A percentile compares a stretch with the other conserved stretches of the same genome.
Conservation (phyloP, 1,284 basidiomycete genomes). For the Pseudozyma sp. region DNA sequence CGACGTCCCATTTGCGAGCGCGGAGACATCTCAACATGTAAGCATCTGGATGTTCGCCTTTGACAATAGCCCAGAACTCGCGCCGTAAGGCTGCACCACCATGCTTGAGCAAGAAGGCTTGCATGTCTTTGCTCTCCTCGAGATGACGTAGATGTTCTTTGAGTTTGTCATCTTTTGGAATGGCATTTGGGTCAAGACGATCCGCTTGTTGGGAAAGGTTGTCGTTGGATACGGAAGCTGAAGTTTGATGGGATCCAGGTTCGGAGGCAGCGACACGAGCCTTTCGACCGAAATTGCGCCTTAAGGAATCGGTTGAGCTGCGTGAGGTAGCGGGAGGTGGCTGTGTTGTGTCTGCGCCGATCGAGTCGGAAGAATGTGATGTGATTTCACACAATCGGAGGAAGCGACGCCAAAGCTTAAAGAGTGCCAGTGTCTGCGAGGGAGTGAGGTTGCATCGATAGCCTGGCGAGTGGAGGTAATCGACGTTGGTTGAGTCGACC, state of each 20-base stretch:
- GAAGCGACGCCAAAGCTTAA: constrained; percentile 63
- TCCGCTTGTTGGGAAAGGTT: constrained; percentile 3
- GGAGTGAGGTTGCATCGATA: constrained; percentile 55
- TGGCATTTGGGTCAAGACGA: constrained; percentile 10
- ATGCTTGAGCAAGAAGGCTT: constrained; percentile 54
- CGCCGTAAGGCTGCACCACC: constrained; percentile 55
- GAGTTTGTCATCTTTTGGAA: constrained; percentile 58
- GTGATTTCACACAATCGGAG: constrained; percentile 58
- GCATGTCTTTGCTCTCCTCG: constrained; percentile 65
- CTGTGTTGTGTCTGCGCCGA: constrained; percentile 22
- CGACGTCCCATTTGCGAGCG: constrained; percentile 67
- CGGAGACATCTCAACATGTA: constrained; percentile 69
- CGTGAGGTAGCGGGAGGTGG: constrained; percentile 25
- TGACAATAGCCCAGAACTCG: constrained; percentile 64
- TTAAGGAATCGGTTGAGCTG: constrained; percentile 24
- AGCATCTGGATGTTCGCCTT: constrained; percentile 65
- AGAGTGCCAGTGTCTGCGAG: constrained; percentile 56
- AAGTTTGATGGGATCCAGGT: constrained; percentile 17
- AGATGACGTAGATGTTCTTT: constrained; percentile 60
- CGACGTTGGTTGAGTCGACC: constrained; percentile 29
- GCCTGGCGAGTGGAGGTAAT: constrained; percentile 50
- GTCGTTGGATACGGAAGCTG: constrained; percentile 34
- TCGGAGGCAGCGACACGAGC: constrained; percentile 27
- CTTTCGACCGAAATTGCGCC: constrained; percentile 21
- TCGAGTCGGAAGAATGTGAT: constrained; percentile 39